A percentile compares a stretch with the other conserved stretches of the same genome.
Evolutionary conservation across 164 flowering plant species (phyloP).

Genomic region (Sedum album): DNA sequence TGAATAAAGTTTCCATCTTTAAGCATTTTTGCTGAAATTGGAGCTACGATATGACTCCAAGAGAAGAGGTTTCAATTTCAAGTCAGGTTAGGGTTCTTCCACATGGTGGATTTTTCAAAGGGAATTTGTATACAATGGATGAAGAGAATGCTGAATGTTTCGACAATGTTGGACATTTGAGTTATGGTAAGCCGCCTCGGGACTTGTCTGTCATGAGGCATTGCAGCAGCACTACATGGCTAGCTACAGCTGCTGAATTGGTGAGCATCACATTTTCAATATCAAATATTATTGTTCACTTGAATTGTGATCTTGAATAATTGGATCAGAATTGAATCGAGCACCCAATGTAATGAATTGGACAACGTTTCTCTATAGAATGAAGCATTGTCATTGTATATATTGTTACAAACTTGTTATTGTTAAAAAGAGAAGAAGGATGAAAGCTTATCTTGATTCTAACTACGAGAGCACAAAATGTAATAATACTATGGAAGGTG

Average conservation of each 20-base stretch:
- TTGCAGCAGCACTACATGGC: constrained; percentile 36
- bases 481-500: too few relatives aligned
- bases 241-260: constrained; percentile 32
- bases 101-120: constrained; percentile 22
- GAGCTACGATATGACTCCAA: constrained; percentile 5
- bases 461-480: too few relatives aligned
- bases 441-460: too few relatives aligned
- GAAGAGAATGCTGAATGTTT: constrained; percentile 26
- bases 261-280: not conserved
- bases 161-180: constrained; percentile 25
- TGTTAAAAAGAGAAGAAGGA: too few relatives aligned
- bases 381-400: too few relatives aligned
- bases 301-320: not conserved
- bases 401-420: too few relatives aligned
- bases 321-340: too few relatives aligned
- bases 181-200: constrained; percentile 48
- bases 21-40: not conserved
- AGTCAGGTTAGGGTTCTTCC: constrained; percentile 8
- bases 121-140: constrained; percentile 18
- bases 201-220: constrained; percentile 42
- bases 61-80: constrained; percentile 8
- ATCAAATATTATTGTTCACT: not conserved
- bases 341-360: too few relatives aligned
- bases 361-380: too few relatives aligned
- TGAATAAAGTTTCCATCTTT: not conserved